Evolutionary conservation across 2,329 filamentous ascomycete species (phyloP), one percentile per base, ranked within the genome.

Genomic region (Hansfordia pulvinata): DNA sequence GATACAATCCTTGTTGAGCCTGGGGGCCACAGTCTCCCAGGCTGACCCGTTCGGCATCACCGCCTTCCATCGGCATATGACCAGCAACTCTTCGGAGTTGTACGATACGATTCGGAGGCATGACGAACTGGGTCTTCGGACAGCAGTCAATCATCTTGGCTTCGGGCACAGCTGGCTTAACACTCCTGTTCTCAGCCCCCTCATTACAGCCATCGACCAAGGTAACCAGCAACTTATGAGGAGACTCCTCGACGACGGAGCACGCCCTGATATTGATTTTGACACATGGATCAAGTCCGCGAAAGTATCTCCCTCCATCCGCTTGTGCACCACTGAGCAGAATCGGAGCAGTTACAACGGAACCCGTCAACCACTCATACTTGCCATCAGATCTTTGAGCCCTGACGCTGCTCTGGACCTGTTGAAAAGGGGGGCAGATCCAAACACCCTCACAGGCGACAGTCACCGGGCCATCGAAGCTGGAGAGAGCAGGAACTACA

Each of bases 1-100:
- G 66, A 61, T 67, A 1, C 54, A 62, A 24, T 60, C 69, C 0
- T 61, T 92, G 7, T 52, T 92, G 17, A 60, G 66, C 23, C 62
- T 85, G 2, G 82, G 82, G 2, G 80, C 80, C 2, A 78, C 76
- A 1, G 73, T 64, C 18, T 69, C 76, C 1, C 82, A 90, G 46
- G 81, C 75, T 1, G 81, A 88, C 36, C 44, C 68, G 19, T 54
- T 64, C 7, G 64, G 72, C 4, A 55, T 62, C 17, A 85, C 80
- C 2, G 71, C 68, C 1, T 61, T 92, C 32, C 69, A 83, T 33
- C 69, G 69, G 32, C 69, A 71, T 29, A 62, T 77, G 2, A 54
- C 62, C n/a, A 49, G 56, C 11, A 56, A 63, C 3, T 60, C 65
- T 16, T 32, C 39, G 4, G 52, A 62, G 8, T 41, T 69, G 8